Evolutionary conservation across 2,329 filamentous ascomycete species (phyloP), one percentile per base, ranked within the genome.

Genomic region (Chaetomiaceae sp.): DNA sequence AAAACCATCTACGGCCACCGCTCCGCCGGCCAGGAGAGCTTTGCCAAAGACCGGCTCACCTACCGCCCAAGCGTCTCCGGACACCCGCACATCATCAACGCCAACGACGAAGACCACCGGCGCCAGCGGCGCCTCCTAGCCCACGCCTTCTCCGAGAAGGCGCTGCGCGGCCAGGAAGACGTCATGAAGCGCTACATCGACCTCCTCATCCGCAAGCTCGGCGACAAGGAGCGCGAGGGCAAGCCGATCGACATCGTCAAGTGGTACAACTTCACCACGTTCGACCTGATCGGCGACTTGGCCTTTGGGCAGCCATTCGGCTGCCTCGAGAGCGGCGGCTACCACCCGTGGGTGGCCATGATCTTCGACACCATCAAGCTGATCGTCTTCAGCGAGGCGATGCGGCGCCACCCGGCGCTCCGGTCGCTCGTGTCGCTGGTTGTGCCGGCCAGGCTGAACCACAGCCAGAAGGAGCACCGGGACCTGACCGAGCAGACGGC

Each of bases 1-100:
- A 62, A 61, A 5, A 61, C 66, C 27, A 64, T 70, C 3, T 69
- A 62, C 51, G 63, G 60, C 43, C 65, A 66, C 47, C 58, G 58
- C n/a, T 42, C 54, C 23, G 33, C 34, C 8, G 43, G 49, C 2
- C 51, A 45, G 0, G 59, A 60, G 16, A 58, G 60, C 20, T 57
- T 48, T 30, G 41, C 14, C 3, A 57, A 57, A 34, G 54, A 57
- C 47, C 38, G 9, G 4, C 32, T 38, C 11, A 14, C 18, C 37
- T 51, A 51, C 47, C 47, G 46, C n/a, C 36, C 47, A 4, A 33
- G 34, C 27, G 1, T 20, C 10, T 44, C 47, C 13, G 55, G 55
- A 3, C 16, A 46, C 32, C 47, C 55, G 9, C 14, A 51, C 38
- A 57, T 57, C 36, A 5, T 57, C n/a, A 14, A 20, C 21, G 43